A percentile compares a stretch with the other conserved stretches of the same genome.
phyloP scores from a whole-genome alignment of 805 yeast species.

The Schizosaccharomyces japonicus region DNA sequence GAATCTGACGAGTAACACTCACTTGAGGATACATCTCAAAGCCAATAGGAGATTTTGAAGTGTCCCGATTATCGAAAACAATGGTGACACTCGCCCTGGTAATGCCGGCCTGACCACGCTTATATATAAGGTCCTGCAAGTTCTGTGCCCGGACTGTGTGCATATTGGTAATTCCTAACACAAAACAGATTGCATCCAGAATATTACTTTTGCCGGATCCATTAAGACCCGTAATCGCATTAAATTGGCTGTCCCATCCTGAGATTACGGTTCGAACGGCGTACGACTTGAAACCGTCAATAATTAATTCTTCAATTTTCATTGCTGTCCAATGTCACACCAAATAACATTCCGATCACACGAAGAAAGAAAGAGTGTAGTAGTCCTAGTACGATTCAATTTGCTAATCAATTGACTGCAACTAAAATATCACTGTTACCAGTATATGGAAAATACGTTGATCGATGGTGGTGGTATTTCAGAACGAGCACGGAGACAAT shows the following conservation, averaged over 20 bases:
- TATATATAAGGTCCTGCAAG: slow-evolving; percentile 80
- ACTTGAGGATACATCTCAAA: slow-evolving; percentile 56
- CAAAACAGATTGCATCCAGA: slow-evolving; percentile 90
- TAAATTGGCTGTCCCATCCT: slow-evolving; percentile 88
- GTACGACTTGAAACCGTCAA: slow-evolving; percentile 93
- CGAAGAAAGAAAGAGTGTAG: too few species aligned
- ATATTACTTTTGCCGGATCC: slow-evolving; percentile 96
- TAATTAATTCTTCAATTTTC: slow-evolving; percentile 87
- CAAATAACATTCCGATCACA: too few species aligned
- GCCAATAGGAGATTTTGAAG: slow-evolving; percentile 60
- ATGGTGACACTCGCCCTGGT: slow-evolving; percentile 92
- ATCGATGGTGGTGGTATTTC: too few species aligned
- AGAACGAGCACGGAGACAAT: too few species aligned
- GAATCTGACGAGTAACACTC: slow-evolving; percentile 75
- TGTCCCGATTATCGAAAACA: slow-evolving; percentile 72
- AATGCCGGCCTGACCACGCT: slow-evolving; percentile 94
- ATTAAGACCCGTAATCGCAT: slow-evolving; percentile 91
- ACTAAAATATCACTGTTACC: too few species aligned
- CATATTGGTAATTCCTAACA: slow-evolving; percentile 88
- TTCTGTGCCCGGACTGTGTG: slow-evolving; percentile 83
- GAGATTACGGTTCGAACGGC: slow-evolving; percentile 89
- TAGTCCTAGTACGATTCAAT: too few species aligned
- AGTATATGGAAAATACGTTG: too few species aligned
- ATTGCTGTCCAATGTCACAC: slow-evolving; percentile 18
- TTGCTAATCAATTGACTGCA: too few species aligned